phyloP scores from a whole-genome alignment of 1,284 basidiomycete genomes.

The Apiotrichum montevideense region DNA sequence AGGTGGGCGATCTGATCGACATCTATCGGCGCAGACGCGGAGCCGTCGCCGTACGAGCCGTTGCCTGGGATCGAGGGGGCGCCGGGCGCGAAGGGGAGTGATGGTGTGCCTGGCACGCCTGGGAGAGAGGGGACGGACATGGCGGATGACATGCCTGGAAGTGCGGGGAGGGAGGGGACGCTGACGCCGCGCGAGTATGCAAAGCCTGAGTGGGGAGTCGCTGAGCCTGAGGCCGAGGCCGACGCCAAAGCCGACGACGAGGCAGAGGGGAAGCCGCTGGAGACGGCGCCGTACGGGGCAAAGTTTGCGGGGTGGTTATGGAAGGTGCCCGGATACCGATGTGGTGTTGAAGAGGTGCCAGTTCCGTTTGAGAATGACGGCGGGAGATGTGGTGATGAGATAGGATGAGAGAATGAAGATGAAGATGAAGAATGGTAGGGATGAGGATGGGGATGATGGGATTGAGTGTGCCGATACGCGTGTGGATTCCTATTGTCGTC shows the following conservation, averaged over 20 bases:
- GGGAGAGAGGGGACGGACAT: background rate
- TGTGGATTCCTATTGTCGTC: too few species aligned
- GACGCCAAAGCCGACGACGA: background rate
- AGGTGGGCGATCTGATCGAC: conserved; percentile 26
- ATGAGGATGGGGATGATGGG: background rate
- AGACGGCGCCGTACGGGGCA: background rate
- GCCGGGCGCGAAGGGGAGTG: background rate
- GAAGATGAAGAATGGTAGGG: background rate
- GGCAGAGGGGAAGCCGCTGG: too few species aligned
- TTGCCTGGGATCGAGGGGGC: background rate
- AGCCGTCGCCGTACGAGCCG: conserved; percentile 5
- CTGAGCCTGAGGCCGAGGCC: background rate
- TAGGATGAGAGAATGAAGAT: background rate
- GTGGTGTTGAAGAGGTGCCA: too few species aligned
- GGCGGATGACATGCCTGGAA: background rate
- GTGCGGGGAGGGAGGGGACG: background rate
- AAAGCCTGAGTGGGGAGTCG: background rate
- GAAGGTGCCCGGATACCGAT: background rate
- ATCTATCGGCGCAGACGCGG: conserved; percentile 28
- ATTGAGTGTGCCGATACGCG: background rate
- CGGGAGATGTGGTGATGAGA: background rate
- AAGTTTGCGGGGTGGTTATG: background rate
- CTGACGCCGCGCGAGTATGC: background rate
- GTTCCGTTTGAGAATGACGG: too few species aligned
- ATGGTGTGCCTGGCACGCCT: too few species aligned